These are phyloP conservation scores for Plectranthus barbatus DNA, from an alignment of 257 asterid species.

Conservation along the genomic window DNA sequence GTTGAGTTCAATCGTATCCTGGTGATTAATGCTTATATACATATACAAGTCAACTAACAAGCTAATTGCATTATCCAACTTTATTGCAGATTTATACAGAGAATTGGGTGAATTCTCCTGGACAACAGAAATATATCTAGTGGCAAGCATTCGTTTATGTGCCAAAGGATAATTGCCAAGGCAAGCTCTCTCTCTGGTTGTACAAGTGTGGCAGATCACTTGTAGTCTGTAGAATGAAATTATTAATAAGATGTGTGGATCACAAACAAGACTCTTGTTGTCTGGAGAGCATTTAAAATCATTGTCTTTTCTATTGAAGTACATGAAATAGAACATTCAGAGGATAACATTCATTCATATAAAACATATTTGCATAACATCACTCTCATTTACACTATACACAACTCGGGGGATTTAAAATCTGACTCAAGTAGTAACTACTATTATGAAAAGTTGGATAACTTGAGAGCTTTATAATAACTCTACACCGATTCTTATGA, in stretches of 20 bases:
- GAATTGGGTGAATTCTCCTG: slow-evolving; percentile 98
- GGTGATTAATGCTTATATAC: slow-evolving; percentile 1
- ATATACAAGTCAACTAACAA: slow-evolving; percentile 4
- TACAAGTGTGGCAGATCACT: not conserved
- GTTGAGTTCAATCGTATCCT: slow-evolving; percentile 3
- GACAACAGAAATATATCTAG: slow-evolving; percentile 94
- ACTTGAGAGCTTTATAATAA: not conserved
- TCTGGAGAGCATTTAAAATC: not conserved
- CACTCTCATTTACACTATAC: too few relatives aligned
- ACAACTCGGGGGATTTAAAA: not conserved
- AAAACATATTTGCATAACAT: too few relatives aligned
- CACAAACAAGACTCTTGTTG: not conserved
- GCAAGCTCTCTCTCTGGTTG: slow-evolving; percentile 26
- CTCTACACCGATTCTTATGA: not conserved
- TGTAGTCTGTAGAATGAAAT: too few relatives aligned
- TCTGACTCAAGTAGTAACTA: not conserved
- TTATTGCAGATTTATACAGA: slow-evolving; percentile 82
- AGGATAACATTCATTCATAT: too few relatives aligned
- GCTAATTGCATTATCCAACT: slow-evolving; percentile 12
- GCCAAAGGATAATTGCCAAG: slow-evolving; percentile 74
- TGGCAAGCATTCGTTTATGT: slow-evolving; percentile 93
- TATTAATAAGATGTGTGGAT: not conserved
- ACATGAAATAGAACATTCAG: too few relatives aligned
- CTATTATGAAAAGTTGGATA: not conserved
- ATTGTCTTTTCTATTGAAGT: too few relatives aligned